Base-by-base conservation (phyloP, 1,284 basidiomycete species). In the Marasmius tenuissimus region DNA sequence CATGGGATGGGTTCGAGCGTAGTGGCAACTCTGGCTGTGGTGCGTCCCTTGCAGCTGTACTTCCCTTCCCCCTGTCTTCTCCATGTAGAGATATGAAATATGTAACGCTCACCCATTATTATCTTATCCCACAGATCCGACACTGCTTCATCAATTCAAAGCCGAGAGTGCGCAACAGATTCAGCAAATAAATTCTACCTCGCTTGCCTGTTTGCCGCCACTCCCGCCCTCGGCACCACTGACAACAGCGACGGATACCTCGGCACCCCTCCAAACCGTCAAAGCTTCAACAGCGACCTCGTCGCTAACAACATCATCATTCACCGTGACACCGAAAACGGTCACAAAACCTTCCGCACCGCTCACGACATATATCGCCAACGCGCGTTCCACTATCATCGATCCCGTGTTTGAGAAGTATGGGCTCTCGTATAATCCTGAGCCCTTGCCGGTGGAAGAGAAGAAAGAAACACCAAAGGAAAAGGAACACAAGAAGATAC, bases 401-500 rank as follows among this genome's bases (percentile, higher is more conserved):
- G 50, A 27, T 27, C 14, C 63, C 42, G 33, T 61, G 35, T 38
- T 12, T 54, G 80, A n/a, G n/a, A 42, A 42, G n/a, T 42, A n/a
- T 12, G n/a, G n/a, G 40, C 40, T 12, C 11, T 42, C n/a, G 12
- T 78, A 78, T 4, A 77, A 79, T 42, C 75, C 78, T 20, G 77
- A 81, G 12, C 78, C 79, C 33, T 73, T 76, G 47, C 27, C 66
- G 61, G 59, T 57, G 9, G 60, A 51, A 37, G 20, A 51, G 40
- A 54, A 51, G 34, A n/a, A 42, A 42, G 40, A 12, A 42, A 42
- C 12, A 2, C 40, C 40, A 42, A 58, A 57, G 39, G 52, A 42
- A 18, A 59, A 61, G 53, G 57, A 64, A 57, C 63, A 50, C 34
- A 76, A 80, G 61, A 85, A 85, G 63, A 82, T 85, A 52, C 75